phyloP scores from a whole-genome alignment of 2,329 filamentous ascomycete genomes.

The Botryosphaeria dothidea region DNA sequence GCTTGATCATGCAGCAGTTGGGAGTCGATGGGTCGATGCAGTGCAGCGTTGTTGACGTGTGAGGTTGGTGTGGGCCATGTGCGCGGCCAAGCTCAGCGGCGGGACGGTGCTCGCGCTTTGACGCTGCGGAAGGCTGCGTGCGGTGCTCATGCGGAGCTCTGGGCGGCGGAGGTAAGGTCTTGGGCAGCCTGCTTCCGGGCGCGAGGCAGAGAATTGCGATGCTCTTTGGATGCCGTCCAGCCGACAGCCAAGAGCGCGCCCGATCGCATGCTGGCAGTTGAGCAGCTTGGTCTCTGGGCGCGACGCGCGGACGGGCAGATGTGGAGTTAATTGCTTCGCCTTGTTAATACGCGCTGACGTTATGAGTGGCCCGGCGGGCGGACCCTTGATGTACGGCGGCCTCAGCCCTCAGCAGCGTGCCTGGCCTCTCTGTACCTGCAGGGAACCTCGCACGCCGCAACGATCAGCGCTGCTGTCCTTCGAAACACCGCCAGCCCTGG shows the following conservation, averaged over 20 bases:
- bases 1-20: not conserved
- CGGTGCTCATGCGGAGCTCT: too few relatives aligned
- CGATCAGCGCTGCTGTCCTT: not conserved
- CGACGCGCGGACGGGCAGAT: conserved; percentile 9
- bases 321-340: not conserved
- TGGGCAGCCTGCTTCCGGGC: not conserved
- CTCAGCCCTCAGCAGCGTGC: not conserved
- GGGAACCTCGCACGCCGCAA: not conserved
- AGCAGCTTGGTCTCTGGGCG: conserved; percentile 4
- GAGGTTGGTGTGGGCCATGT: not conserved
- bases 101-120: conserved; percentile 3
- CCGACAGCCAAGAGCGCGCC: not conserved
- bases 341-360: not conserved
- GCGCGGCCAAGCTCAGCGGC: not conserved
- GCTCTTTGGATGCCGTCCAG: not conserved
- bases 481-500: conserved; percentile 1
- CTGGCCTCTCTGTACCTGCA: conserved; percentile 6
- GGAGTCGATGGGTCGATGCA: not conserved
- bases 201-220: not conserved
- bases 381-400: not conserved
- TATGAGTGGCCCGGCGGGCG: not conserved
- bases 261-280: not conserved
- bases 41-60: not conserved
- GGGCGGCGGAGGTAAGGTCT: not conserved
- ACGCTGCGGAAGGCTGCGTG: conserved; percentile 8